A percentile compares a stretch with the other conserved stretches of the same genome.
Conservation (phyloP, 176 grass and related monocot species). For the Poa pratensis region DNA sequence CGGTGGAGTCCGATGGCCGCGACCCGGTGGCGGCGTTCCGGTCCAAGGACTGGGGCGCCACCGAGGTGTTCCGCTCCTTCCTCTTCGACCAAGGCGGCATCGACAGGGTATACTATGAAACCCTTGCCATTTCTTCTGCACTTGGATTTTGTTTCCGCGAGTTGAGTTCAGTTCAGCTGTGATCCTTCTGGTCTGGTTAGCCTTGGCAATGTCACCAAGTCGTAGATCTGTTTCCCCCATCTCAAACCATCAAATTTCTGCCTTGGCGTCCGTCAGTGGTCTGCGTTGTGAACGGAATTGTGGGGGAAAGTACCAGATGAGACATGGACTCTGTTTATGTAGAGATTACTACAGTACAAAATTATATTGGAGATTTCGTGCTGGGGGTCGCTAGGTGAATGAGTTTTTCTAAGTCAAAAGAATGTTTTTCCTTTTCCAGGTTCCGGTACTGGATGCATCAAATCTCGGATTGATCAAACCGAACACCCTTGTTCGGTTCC, state of each 20-base stretch:
- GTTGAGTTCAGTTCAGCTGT: background rate
- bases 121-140: background rate
- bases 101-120: constrained; percentile 40
- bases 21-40: constrained; percentile 76
- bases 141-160: background rate
- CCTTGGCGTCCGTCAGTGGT: background rate
- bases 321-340: background rate
- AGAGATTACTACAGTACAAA: no score
- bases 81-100: constrained; percentile 83
- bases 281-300: background rate
- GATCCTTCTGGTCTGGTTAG: background rate
- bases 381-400: background rate
- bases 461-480: constrained; percentile 72
- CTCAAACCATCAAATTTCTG: background rate
- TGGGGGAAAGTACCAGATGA: background rate
- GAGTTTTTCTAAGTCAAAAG: background rate
- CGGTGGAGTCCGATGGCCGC: constrained; percentile 36
- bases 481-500: constrained; percentile 84
- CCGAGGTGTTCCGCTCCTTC: constrained; percentile 79
- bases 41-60: constrained; percentile 82
- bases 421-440: constrained; percentile 46
- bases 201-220: no score
- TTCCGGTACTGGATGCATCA: constrained; percentile 74
- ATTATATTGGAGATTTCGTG: background rate
- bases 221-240: background rate